phyloP scores from a whole-genome alignment of 352 stramenopile genomes.

The Phytophthora ohioensis region DNA sequence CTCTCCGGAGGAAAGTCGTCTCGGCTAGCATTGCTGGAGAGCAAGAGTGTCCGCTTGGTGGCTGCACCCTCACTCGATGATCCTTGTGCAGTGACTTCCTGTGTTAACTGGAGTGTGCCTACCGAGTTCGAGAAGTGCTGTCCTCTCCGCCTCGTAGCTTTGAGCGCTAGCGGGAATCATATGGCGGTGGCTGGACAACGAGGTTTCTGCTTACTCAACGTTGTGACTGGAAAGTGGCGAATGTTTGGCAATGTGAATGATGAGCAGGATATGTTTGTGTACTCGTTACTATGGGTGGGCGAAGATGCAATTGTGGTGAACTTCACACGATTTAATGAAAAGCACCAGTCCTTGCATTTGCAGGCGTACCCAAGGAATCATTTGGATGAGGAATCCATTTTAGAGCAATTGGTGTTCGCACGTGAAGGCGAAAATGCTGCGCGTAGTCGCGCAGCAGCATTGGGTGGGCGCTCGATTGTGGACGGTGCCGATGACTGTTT shows the following conservation, averaged over 20 bases:
- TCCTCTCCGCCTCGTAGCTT: conserved; percentile 66
- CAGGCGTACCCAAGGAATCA: conserved; percentile 81
- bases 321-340: conserved; percentile 67
- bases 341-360: conserved; percentile 65
- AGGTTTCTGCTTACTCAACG: conserved; percentile 80
- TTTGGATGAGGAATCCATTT: conserved; percentile 70
- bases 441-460: conserved; percentile 13
- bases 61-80: conserved; percentile 64
- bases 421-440: conserved; percentile 36
- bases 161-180: conserved; percentile 65
- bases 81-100: conserved; percentile 68
- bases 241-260: conserved; percentile 89
- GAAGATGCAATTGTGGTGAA: conserved; percentile 75
- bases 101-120: conserved; percentile 67
- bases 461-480: conserved; percentile 10
- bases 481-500: conserved; percentile 49
- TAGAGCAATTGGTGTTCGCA: conserved; percentile 57
- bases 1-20: conserved; percentile 54
- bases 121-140: conserved; percentile 70
- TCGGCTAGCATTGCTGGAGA: conserved; percentile 66
- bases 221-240: conserved; percentile 76
- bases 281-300: conserved; percentile 68
- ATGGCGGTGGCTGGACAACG: conserved; percentile 75
- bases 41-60: conserved; percentile 57
- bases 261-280: conserved; percentile 78